phyloP scores from a whole-genome alignment of 306 rosid species.

The Urtica urens region DNA sequence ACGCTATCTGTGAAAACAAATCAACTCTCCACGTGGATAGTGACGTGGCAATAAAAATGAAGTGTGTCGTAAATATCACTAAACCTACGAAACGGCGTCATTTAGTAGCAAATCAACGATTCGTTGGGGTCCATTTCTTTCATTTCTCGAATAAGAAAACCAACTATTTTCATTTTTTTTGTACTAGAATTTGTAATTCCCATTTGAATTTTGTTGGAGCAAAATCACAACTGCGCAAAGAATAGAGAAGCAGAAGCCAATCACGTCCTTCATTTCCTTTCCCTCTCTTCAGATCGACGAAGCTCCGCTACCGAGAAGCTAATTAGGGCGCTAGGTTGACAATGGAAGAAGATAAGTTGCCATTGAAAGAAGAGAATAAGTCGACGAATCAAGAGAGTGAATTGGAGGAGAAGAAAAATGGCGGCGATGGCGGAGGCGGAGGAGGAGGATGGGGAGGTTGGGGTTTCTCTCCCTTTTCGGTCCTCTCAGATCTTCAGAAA shows the following conservation, averaged over 20 bases:
- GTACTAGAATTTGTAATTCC: no score
- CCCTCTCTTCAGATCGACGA: background rate
- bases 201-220: no score
- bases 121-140: no score
- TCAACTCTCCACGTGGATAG: background rate
- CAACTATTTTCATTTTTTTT: no score
- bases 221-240: no score
- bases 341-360: constrained; percentile 57
- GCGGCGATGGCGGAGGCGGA: constrained; percentile 12
- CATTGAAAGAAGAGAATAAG: constrained; percentile 30
- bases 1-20: no score
- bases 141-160: no score
- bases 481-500: constrained; percentile 76
- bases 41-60: background rate
- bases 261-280: no score
- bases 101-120: no score
- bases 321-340: background rate
- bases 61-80: background rate
- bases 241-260: no score
- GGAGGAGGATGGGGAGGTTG: constrained; percentile 75
- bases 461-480: constrained; percentile 64
- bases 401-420: background rate
- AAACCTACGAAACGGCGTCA: background rate
- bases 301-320: background rate
- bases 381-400: background rate